A percentile compares a stretch with the other conserved stretches of the same genome.
These are phyloP conservation scores for Psilocybe sp. DNA, from an alignment of 768 basidiomycete genomes.

Conservation along the genomic window DNA sequence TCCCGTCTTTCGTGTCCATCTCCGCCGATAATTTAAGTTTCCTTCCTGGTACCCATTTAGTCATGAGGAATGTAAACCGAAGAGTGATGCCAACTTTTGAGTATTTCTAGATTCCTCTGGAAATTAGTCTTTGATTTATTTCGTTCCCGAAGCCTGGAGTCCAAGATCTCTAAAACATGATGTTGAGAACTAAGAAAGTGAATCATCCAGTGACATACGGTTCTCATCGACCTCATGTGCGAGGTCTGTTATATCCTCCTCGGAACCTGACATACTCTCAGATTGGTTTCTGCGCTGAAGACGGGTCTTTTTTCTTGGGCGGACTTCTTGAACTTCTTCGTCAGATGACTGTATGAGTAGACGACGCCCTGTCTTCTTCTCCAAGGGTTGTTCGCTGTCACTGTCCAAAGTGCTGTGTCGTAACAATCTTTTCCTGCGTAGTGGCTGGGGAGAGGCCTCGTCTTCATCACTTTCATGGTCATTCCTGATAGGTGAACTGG, in stretches of 20 bases:
- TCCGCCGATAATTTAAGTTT: constrained; percentile 19
- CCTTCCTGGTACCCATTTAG: constrained; percentile 12
- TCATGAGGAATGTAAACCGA: neutral
- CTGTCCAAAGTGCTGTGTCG: neutral
- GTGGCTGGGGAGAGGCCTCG: constrained; percentile 4
- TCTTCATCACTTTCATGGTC: constrained; percentile 14
- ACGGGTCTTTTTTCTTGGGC: constrained; percentile 6
- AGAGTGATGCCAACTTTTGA: constrained; percentile 50
- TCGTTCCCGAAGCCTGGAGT: constrained; percentile 59
- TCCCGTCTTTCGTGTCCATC: constrained; percentile 35
- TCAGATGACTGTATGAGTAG: neutral
- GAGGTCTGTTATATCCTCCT: constrained; percentile 15
- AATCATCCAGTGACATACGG: neutral
- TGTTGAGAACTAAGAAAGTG: neutral
- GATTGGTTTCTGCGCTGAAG: constrained; percentile 12
- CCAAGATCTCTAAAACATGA: constrained; percentile 50
- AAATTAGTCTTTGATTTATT: constrained; percentile 47
- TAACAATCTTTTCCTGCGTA: constrained; percentile 4
- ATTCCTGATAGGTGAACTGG: constrained; percentile 2
- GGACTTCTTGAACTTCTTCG: neutral
- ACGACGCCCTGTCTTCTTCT: constrained; percentile 6
- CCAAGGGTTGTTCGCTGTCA: constrained; percentile 7
- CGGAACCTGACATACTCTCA: constrained; percentile 3
- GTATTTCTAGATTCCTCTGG: constrained; percentile 60
- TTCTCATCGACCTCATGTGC: constrained; percentile 49